Evolutionary conservation across 805 yeast genomes (phyloP).

Genomic region (Candida railenensis): DNA sequence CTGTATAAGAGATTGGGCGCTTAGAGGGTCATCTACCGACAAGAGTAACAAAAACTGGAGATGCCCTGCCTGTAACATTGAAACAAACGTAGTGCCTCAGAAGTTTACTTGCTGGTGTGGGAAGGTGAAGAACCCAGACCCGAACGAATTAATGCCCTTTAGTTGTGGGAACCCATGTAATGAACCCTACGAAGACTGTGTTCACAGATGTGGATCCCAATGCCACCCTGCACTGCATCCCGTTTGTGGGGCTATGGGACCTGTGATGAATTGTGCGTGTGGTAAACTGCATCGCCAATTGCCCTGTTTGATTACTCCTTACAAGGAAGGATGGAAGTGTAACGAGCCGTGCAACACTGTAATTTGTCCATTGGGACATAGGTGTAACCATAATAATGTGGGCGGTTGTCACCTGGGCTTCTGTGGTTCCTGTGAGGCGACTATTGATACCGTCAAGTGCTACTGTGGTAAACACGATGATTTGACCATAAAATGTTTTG

Average conservation of each 20-base stretch:
- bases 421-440: slow-evolving; percentile 70
- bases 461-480: slow-evolving; percentile 67
- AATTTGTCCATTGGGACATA: slow-evolving; percentile 67
- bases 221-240: slow-evolving; percentile 94
- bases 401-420: slow-evolving; percentile 72
- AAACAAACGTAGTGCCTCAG: slow-evolving; percentile 48
- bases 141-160: slow-evolving; percentile 65
- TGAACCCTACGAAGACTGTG: slow-evolving; percentile 52
- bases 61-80: slow-evolving; percentile 78
- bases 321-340: slow-evolving; percentile 68
- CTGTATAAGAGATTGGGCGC: slow-evolving; percentile 87
- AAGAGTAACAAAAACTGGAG: slow-evolving; percentile 63
- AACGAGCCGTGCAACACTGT: slow-evolving; percentile 55
- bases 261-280: slow-evolving; percentile 67
- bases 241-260: slow-evolving; percentile 76
- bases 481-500: slow-evolving; percentile 43
- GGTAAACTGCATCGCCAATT: slow-evolving; percentile 65
- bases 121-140: slow-evolving; percentile 62
- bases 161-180: slow-evolving; percentile 88
- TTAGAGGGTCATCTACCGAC: slow-evolving; percentile 66
- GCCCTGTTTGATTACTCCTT: slow-evolving; percentile 74
- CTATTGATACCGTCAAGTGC: slow-evolving; percentile 48
- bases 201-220: slow-evolving; percentile 69
- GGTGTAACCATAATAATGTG: slow-evolving; percentile 40
- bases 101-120: slow-evolving; percentile 88